Evolutionary conservation across 1,284 basidiomycete genomes (phyloP).

Genomic region (Marasmius tenuissimus): DNA sequence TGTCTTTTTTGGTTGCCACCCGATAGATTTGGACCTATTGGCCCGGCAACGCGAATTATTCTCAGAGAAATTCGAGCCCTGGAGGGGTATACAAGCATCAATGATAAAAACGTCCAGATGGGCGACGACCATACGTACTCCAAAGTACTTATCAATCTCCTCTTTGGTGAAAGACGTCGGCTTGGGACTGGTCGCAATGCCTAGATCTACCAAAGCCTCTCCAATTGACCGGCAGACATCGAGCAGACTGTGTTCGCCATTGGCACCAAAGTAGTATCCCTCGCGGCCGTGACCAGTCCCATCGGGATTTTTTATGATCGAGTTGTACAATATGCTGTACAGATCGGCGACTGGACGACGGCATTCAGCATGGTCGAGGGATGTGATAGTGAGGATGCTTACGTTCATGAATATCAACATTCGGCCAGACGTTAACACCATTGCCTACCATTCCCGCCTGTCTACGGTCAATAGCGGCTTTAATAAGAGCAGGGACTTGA

Average conservation of each 20-base stretch:
- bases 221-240: constrained; percentile 27
- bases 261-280: constrained; percentile 52
- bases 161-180: constrained; percentile 38
- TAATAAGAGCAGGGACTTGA: constrained; percentile 38
- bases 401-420: constrained; percentile 47
- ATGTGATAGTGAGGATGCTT: constrained; percentile 6
- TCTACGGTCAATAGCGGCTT: constrained; percentile 33
- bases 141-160: constrained; percentile 33
- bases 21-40: constrained; percentile 51
- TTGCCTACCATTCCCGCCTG: constrained; percentile 43
- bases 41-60: constrained; percentile 35
- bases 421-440: constrained; percentile 46
- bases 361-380: neutral
- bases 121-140: constrained; percentile 19
- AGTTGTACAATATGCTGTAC: constrained; percentile 1
- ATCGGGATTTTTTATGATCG: constrained; percentile 6
- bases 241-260: constrained; percentile 41
- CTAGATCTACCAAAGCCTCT: constrained; percentile 26
- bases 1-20: constrained; percentile 52
- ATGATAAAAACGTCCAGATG: neutral
- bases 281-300: constrained; percentile 42
- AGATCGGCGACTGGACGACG: constrained; percentile 1
- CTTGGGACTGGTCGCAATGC: constrained; percentile 26
- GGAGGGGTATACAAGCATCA: neutral
- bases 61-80: neutral